Evolutionary conservation across 1,284 basidiomycete genomes (phyloP).

Genomic region (Cystobasidium sp.): DNA sequence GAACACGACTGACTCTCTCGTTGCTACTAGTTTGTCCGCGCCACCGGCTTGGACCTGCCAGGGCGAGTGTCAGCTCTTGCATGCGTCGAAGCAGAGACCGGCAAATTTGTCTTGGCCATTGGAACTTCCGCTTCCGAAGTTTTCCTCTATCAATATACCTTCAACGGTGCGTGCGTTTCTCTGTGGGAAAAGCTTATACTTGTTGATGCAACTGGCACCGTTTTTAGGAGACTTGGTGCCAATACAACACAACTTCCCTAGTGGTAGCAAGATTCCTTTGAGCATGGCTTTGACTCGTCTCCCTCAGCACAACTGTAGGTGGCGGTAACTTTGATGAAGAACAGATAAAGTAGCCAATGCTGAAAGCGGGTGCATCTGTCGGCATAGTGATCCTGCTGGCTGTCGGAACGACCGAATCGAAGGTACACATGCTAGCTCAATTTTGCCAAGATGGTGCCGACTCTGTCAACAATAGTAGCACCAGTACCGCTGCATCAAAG

Average conservation of each 20-base stretch:
- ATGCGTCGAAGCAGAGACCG: constrained; percentile 32
- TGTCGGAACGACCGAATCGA: constrained; percentile 38
- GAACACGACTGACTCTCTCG: neutral
- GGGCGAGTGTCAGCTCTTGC: constrained; percentile 46
- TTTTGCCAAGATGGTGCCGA: neutral
- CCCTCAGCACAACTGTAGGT: neutral
- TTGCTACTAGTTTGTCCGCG: constrained; percentile 7
- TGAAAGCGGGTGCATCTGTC: neutral
- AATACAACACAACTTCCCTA: neutral
- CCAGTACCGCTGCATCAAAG: neutral
- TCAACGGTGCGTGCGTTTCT: neutral
- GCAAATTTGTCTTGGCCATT: constrained; percentile 64
- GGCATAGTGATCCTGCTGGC: constrained; percentile 23
- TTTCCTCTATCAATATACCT: constrained; percentile 64
- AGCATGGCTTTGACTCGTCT: constrained; percentile 11
- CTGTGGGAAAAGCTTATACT: neutral
- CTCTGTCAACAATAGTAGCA: neutral
- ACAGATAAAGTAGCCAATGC: neutral
- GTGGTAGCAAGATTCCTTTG: constrained; percentile 23
- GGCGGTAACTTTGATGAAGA: neutral
- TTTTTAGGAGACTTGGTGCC: neutral
- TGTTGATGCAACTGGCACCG: neutral
- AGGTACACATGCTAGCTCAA: constrained; percentile 29
- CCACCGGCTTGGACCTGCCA: constrained; percentile 18
- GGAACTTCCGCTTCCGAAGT: constrained; percentile 78